These are phyloP conservation scores for Claviceps purpurea DNA, from an alignment of 2,329 filamentous ascomycete species.

Conservation along the genomic window DNA sequence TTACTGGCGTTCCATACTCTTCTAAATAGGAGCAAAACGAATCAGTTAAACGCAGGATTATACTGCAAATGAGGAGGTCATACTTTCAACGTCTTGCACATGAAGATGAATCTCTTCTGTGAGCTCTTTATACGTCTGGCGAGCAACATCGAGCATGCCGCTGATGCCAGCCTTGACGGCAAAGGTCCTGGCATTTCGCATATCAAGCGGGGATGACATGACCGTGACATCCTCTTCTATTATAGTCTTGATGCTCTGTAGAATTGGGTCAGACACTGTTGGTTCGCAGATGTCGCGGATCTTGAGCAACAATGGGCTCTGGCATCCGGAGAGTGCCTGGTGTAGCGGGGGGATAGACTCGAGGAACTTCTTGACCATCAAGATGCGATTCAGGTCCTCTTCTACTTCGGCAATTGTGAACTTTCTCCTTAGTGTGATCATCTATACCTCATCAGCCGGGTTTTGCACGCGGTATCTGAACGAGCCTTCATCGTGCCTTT, in stretches of 20 bases:
- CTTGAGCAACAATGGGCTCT: slow-evolving; percentile 48
- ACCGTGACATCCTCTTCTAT: slow-evolving; percentile 76
- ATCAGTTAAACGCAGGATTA: too few relatives aligned
- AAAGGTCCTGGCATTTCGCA: slow-evolving; percentile 82
- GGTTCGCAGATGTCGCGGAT: slow-evolving; percentile 59
- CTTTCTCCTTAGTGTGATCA: slow-evolving; percentile 62
- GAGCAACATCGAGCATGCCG: slow-evolving; percentile 74
- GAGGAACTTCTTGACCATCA: slow-evolving; percentile 76
- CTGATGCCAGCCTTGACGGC: slow-evolving; percentile 78
- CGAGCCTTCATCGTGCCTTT: slow-evolving; percentile 32
- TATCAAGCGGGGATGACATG: slow-evolving; percentile 65
- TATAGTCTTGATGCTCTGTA: slow-evolving; percentile 49
- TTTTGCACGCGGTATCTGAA: background rate
- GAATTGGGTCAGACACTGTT: slow-evolving; percentile 44
- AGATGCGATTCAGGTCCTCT: slow-evolving; percentile 71
- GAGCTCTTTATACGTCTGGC: slow-evolving; percentile 80
- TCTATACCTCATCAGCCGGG: slow-evolving; percentile 25
- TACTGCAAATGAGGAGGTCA: slow-evolving; percentile 6
- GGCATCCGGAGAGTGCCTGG: slow-evolving; percentile 51
- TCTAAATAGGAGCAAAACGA: slow-evolving; percentile 21
- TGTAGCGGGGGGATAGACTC: slow-evolving; percentile 53
- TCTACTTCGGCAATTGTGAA: slow-evolving; percentile 56
- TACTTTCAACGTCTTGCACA: slow-evolving; percentile 53
- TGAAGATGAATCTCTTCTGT: slow-evolving; percentile 65
- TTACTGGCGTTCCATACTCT: slow-evolving; percentile 43